These are phyloP conservation scores for Oryza brachyantha DNA, from an alignment of 176 grass and related monocot genomes.

Conservation along the genomic window DNA sequence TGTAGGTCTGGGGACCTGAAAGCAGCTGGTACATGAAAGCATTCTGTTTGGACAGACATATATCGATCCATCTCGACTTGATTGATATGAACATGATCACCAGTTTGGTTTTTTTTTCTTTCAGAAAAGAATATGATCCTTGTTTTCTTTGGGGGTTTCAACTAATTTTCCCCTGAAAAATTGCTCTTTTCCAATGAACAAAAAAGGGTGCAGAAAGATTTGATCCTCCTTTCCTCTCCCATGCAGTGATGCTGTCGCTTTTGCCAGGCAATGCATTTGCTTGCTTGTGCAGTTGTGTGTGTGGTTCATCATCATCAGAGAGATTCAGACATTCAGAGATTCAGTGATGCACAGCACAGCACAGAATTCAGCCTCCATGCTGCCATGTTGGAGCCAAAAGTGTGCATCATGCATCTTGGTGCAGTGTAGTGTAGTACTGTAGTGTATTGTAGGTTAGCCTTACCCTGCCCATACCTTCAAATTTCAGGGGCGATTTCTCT, in stretches of 20 bases:
- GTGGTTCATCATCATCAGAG: neutral
- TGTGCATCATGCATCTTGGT: neutral
- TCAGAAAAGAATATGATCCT: neutral
- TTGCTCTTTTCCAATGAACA: neutral
- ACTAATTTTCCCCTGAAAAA: neutral
- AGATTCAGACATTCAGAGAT: constrained; percentile 7
- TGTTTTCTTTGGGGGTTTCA: neutral
- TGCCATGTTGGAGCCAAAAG: constrained; percentile 22
- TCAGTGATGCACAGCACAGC: neutral
- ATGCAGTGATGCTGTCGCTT: constrained; percentile 28
- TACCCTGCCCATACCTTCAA: neutral
- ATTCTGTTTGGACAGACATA: neutral
- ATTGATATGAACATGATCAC: neutral
- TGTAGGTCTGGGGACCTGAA: neutral
- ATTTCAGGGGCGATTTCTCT: neutral
- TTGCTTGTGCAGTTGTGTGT: neutral
- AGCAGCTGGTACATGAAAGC: neutral
- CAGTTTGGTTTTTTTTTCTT: neutral
- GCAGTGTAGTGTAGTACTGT: no score
- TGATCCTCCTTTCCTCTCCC: neutral
- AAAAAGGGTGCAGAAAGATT: neutral
- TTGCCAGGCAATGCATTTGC: constrained; percentile 11
- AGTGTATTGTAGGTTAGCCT: no score
- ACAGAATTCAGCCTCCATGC: constrained; percentile 15
- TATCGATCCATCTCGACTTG: neutral